Base-by-base conservation (phyloP, 495 filamentous ascomycete genomes). In the Sordaria brevicollis region DNA sequence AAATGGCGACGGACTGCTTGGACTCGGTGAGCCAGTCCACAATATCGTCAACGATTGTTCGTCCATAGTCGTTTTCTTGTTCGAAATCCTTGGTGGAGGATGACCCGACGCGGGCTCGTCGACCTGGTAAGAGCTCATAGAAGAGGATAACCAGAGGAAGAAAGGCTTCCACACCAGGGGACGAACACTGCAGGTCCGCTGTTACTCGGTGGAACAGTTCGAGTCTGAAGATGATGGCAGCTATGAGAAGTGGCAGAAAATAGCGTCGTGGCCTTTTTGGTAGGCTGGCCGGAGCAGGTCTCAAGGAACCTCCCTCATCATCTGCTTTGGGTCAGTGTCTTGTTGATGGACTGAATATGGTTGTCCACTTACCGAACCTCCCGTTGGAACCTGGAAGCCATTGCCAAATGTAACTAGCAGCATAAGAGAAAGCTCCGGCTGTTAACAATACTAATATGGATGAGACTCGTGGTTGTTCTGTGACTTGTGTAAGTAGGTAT, bases 301-400 rank as follows among this genome's bases (percentile, higher is more conserved):
- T 79, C 9, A 79, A 66, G 2, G 69, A 54, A 7, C 69, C 77
- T 31, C 75, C 70, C 65, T 81, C 81, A 41, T 83, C 81, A 49
- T 82, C 81, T 83, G 38, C 34, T 13, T 17, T 2, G n/a, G 17
- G 49, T 35, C 5, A 15, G 25, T 15, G 54, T 62, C 37, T 35
- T 35, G 39, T 21, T 21, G 21, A 5, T 65, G n/a, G 19, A 17
- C 1, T 34, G 35, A 6, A 38, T 36, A 3, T 5, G 35, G 8
- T 17, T 17, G 31, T 11, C 5, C 1, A 75, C 77, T 41, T 70
- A 82, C 80, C 81, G 71, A 83, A 85, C 39, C 82, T 75, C 10
- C 82, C 82, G 68, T 83, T 79, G 37, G 79, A 73, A 11, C 82
- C 82, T 7, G 82, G 82, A 19, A 85, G 77, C 81, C 82, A 83